Base-by-base conservation (phyloP, 768 basidiomycete genomes). In the Tubosaeta sp. region DNA sequence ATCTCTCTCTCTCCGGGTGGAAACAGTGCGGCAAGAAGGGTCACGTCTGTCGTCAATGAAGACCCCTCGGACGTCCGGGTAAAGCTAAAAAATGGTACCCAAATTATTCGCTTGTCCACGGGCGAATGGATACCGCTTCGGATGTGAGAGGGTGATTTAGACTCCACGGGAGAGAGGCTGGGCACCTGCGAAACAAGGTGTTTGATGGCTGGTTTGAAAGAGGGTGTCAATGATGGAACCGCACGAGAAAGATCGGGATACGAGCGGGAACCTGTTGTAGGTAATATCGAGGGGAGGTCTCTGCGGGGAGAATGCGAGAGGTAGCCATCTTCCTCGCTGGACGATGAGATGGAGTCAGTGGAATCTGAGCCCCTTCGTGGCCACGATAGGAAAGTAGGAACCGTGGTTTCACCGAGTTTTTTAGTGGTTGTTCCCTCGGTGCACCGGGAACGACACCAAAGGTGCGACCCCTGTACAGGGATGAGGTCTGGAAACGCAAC, bases 41-140 rank as follows among this genome's bases (percentile, higher is more conserved):
- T 72, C 10, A 84, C 81, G 48, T 87, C 86, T 4, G 88, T 82
- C 2, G 87, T 88, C 47, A 92, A 72, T 11, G 86, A 88, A 22
- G 87, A 85, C 2, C 86, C 86, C 66, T 91, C 89, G 19, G 76
- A 68, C 6, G 88, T 89, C 54, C 86, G 76, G 16, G 88, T 90
- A 63, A 91, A 86, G 56, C 82, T 86, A 69, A 91, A 84, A 71
- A 92, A 91, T 3, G 87, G 82, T n/a, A 84, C 75, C n/a, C 13
- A 33, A n/a, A 51, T 52, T 32, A 32, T 32, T 41, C 54, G 58
- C 50, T 51, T 65, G 42, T 58, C 54, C 43, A 49, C 38, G 22
- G 58, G 59, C 14, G 55, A 53, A 48, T 43, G 37, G 39, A 54
- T 29, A 31, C 45, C 43, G 22, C 50, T 55, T 47, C 43, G 57